Base-by-base conservation (phyloP, 1,284 basidiomycete genomes). In the Tilletia indica region DNA sequence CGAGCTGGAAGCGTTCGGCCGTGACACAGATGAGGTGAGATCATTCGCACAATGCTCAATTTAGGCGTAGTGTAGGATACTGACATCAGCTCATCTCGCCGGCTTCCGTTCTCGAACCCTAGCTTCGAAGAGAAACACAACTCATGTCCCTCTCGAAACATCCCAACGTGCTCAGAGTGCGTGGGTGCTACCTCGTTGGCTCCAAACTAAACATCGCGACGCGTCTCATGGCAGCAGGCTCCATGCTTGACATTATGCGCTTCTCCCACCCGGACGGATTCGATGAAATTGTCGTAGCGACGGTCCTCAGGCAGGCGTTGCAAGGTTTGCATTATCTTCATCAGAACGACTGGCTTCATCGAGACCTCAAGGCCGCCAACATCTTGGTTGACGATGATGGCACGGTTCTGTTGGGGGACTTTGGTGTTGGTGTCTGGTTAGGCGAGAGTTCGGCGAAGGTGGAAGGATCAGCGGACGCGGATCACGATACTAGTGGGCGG, bases 111-210 rank as follows among this genome's bases (percentile, higher is more conserved):
- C 61, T 9, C 34, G 42, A 8, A 9, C 34, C 25, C 16, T 36
- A 64, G 51, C 87, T 94, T 11, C 90, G 91, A 76, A 87, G 92
- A 69, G 93, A 95, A 85, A 94, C 93, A 0, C 92, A 92, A 70
- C 87, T 95, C 64, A 95, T 95, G 93, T 93, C 92, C 2, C 87
- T 95, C 2, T 92, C 90, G n/a, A 95, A 95, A 82, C 93, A 95
- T 76, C 93, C 93, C 36, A 94, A 95, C 78, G 92, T 95, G 5
- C 87, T 95, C 21, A 90, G 93, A 71, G 93, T 95, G 1, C 90
- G 93, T 76, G 93, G 93, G 12, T 91, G 90, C 54, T 95, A 93
- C 93, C 89, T 92, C 79, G 87, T 90, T 6, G 93, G 91, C 49
- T 89, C 91, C 83, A 92, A 92, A 81, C 87, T 95, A 4, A 89